Evolutionary conservation across 2,329 filamentous ascomycete genomes (phyloP).

Genomic region (Trichophyton schoenleinii): DNA sequence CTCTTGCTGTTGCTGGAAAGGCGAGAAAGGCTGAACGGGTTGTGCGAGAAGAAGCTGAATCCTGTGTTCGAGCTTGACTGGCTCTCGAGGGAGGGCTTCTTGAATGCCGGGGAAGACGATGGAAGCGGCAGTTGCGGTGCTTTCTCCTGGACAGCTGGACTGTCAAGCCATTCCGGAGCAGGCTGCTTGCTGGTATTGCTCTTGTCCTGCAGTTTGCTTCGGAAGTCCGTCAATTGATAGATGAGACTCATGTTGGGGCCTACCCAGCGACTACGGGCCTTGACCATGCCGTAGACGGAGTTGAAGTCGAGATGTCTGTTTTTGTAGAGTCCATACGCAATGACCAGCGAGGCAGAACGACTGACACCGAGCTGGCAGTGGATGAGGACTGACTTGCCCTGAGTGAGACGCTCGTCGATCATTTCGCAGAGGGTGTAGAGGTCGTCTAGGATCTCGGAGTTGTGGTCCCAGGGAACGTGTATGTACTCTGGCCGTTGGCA

Average conservation of each 20-base stretch:
- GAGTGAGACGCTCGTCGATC: constrained; percentile 46
- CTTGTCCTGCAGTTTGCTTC: constrained; percentile 29
- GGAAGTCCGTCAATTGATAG: constrained; percentile 55
- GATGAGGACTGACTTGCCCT: constrained; percentile 49
- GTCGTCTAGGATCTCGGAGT: constrained; percentile 54
- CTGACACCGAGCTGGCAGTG: constrained; percentile 56
- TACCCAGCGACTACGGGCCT: constrained; percentile 53
- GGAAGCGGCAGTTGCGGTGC: background rate
- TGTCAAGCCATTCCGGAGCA: constrained; percentile 27
- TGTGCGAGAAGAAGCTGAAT: constrained; percentile 7
- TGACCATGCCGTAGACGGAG: constrained; percentile 52
- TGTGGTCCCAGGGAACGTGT: constrained; percentile 55
- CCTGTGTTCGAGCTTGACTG: background rate
- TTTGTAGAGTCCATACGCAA: constrained; percentile 54
- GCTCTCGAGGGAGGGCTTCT: constrained; percentile 3
- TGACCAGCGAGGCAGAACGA: constrained; percentile 52
- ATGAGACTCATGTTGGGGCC: constrained; percentile 58
- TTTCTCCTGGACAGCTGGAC: constrained; percentile 3
- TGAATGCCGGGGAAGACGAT: background rate
- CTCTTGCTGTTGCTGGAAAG: background rate
- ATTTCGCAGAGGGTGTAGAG: constrained; percentile 47
- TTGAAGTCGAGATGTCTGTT: constrained; percentile 50
- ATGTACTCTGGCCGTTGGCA: constrained; percentile 47
- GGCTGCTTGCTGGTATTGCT: constrained; percentile 20
- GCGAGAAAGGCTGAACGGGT: constrained; percentile 10